Conservation (phyloP, 2,329 filamentous ascomycete genomes). For the Alternaria gansuensis region DNA sequence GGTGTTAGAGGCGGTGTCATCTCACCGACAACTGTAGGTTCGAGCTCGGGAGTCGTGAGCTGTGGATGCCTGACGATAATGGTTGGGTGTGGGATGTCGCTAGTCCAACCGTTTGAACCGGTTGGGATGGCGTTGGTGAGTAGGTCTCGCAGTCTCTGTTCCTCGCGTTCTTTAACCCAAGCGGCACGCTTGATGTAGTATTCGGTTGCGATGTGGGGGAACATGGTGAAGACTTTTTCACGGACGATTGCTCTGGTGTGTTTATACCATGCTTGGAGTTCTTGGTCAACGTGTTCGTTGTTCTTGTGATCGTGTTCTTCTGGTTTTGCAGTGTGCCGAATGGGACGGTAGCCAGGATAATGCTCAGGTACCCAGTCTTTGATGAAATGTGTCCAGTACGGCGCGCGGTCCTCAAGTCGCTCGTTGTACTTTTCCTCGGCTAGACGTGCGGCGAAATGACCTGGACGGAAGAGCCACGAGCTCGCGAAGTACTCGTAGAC, state of each 20-base stretch:
- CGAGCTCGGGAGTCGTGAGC: not conserved
- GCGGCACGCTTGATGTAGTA: slow-evolving; percentile 35
- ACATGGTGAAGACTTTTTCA: slow-evolving; percentile 38
- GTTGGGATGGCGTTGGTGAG: slow-evolving; percentile 32
- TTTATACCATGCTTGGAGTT: slow-evolving; percentile 33
- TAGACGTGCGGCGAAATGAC: slow-evolving; percentile 33
- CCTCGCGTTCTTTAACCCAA: slow-evolving; percentile 30
- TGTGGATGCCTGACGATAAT: slow-evolving; percentile 15
- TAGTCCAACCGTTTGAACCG: slow-evolving; percentile 25
- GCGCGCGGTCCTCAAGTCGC: slow-evolving; percentile 27
- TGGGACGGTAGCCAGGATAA: slow-evolving; percentile 25
- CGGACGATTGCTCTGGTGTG: slow-evolving; percentile 23
- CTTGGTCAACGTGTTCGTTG: not conserved
- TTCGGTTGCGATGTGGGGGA: slow-evolving; percentile 22
- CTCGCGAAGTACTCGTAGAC: slow-evolving; percentile 35
- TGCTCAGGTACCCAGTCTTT: slow-evolving; percentile 34
- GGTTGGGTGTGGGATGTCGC: slow-evolving; percentile 19
- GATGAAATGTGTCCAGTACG: slow-evolving; percentile 35
- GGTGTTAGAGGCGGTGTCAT: slow-evolving; percentile 7
- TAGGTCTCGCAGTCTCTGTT: slow-evolving; percentile 27
- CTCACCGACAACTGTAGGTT: not conserved
- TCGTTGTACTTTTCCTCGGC: slow-evolving; percentile 31
- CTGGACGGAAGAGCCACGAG: slow-evolving; percentile 40
- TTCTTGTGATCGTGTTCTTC: not conserved
- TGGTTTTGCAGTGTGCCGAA: rapidly evolving